These are phyloP conservation scores for Rhododendron molle DNA, from an alignment of 148 eudicot genomes.

Conservation along the genomic window DNA sequence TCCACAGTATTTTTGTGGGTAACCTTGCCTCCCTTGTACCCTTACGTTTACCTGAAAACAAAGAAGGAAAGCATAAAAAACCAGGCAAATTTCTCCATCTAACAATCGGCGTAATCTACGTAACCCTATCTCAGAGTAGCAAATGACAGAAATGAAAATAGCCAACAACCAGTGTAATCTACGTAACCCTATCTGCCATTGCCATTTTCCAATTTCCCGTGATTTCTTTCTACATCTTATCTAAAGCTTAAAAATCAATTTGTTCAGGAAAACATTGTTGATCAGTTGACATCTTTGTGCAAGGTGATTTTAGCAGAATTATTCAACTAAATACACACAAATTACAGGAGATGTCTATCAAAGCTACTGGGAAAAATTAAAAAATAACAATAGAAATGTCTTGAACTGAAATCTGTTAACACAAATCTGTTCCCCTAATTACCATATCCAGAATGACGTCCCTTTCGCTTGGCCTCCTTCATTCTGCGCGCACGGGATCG, in stretches of 20 bases:
- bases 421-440: neutral
- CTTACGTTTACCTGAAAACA: slow-evolving; percentile 65
- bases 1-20: slow-evolving; percentile 77
- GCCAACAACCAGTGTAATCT: too few relatives aligned
- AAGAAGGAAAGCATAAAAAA: neutral
- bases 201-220: neutral
- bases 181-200: neutral
- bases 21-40: slow-evolving; percentile 93
- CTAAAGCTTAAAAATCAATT: neutral
- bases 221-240: neutral
- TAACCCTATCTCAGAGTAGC: neutral
- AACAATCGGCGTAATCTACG: neutral
- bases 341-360: neutral
- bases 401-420: neutral
- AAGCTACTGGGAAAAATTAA: neutral
- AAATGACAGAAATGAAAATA: neutral
- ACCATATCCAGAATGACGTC: slow-evolving; percentile 92
- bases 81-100: neutral
- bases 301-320: neutral
- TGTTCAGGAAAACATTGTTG: neutral
- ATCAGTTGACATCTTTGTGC: neutral
- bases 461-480: slow-evolving; percentile 85
- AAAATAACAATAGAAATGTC: neutral
- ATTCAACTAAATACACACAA: neutral
- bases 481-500: slow-evolving; percentile 88